A percentile compares a stretch with the other conserved stretches of the same genome.
phyloP scores from a whole-genome alignment of 371 early-diverging fungal species.

The Lichtheimia ramosa region DNA sequence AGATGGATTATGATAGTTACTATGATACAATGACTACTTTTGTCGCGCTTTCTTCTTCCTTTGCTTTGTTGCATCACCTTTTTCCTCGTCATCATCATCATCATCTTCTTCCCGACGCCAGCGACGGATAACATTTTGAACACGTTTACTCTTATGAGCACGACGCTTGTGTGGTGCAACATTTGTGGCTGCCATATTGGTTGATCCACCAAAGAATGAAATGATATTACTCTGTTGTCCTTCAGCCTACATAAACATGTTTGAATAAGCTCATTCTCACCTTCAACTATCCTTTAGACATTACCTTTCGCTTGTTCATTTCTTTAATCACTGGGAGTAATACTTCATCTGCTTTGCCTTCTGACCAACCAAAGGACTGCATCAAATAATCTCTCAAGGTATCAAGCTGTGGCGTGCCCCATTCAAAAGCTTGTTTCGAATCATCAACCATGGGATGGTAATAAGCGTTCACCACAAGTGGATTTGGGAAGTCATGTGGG shows the following conservation, averaged over 20 bases:
- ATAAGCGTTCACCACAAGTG: slow-evolving; percentile 79
- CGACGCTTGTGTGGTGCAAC: slow-evolving; percentile 15
- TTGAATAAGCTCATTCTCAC: background rate
- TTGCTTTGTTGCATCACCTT: too few species aligned
- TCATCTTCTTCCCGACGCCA: slow-evolving; percentile 21
- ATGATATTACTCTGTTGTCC: slow-evolving; percentile 49
- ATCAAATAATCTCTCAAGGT: slow-evolving; percentile 61
- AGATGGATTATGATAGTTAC: too few species aligned
- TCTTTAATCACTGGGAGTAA: slow-evolving; percentile 81
- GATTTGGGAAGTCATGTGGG: slow-evolving; percentile 79
- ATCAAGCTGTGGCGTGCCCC: slow-evolving; percentile 87
- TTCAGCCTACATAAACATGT: slow-evolving; percentile 8
- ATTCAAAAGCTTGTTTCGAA: slow-evolving; percentile 65
- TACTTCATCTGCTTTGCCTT: slow-evolving; percentile 54
- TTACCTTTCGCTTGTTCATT: slow-evolving; percentile 54
- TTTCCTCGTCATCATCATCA: background rate
- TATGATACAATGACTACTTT: too few species aligned
- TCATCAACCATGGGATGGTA: slow-evolving; percentile 77
- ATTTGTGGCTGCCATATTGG: slow-evolving; percentile 16
- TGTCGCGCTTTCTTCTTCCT: too few species aligned
- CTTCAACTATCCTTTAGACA: too few species aligned
- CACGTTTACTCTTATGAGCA: slow-evolving; percentile 45
- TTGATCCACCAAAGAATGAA: slow-evolving; percentile 32
- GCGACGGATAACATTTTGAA: slow-evolving; percentile 32
- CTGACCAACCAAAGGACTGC: slow-evolving; percentile 48